Evolutionary conservation across 495 filamentous ascomycete species (phyloP).

Genomic region (Aspergillus cavernicola): DNA sequence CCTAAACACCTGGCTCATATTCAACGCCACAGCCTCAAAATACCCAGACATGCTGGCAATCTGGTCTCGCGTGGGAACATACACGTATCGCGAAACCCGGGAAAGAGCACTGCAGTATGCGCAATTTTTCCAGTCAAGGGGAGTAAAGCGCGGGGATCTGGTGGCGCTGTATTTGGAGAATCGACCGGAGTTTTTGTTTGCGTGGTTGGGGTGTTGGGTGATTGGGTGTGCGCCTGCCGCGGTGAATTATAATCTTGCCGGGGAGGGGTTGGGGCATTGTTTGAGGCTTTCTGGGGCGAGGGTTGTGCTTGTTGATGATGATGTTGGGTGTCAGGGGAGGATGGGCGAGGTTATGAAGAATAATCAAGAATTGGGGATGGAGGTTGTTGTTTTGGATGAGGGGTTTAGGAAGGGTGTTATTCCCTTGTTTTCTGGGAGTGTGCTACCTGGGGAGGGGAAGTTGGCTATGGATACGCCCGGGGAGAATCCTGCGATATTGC

Average conservation of each 20-base stretch:
- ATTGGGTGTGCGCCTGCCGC: conserved; percentile 65
- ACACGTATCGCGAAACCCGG: conserved; percentile 59
- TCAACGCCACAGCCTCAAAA: conserved; percentile 51
- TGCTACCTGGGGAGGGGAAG: conserved; percentile 43
- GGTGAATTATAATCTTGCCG: conserved; percentile 69
- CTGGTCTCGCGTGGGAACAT: conserved; percentile 63
- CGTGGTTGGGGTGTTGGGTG: conserved; percentile 57
- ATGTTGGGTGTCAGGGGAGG: conserved; percentile 47
- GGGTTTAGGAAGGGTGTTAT: conserved; percentile 47
- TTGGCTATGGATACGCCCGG: conserved; percentile 43
- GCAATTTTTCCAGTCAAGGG: conserved; percentile 57
- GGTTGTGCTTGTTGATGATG: conserved; percentile 64
- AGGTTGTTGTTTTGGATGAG: conserved; percentile 48
- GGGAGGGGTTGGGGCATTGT: conserved; percentile 66
- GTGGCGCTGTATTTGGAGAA: conserved; percentile 70
- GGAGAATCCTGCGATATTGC: conserved; percentile 53
- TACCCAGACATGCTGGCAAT: conserved; percentile 52
- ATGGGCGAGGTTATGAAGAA: conserved; percentile 49
- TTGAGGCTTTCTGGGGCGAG: conserved; percentile 56
- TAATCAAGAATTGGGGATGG: conserved; percentile 54
- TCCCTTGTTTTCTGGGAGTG: conserved; percentile 37
- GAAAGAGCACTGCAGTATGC: conserved; percentile 58
- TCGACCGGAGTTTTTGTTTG: conserved; percentile 62
- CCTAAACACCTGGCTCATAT: conserved; percentile 60
- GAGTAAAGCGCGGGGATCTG: conserved; percentile 61